Evolutionary conservation across 2,329 filamentous ascomycete species (phyloP).

Genomic region (Endoconidiophora polonica): DNA sequence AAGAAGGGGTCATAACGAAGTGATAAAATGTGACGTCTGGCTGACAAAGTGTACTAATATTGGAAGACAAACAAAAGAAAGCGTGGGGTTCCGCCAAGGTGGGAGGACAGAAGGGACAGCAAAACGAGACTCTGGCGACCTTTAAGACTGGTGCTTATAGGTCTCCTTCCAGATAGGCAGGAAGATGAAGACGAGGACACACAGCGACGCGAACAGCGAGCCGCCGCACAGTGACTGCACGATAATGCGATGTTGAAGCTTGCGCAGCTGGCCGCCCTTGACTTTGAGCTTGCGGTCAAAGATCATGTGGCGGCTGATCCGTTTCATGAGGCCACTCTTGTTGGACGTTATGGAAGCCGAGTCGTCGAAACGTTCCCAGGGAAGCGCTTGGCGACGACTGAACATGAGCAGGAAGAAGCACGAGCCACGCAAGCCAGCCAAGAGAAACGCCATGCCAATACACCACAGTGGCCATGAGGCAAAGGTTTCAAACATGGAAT

Average conservation of each 20-base stretch:
- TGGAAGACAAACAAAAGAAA: too few species aligned
- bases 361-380: conserved; percentile 32
- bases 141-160: conserved; percentile 7
- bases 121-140: too few species aligned
- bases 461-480: conserved; percentile 30
- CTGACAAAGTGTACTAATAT: too few species aligned
- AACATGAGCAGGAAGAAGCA: conserved; percentile 33
- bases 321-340: conserved; percentile 17
- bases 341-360: conserved; percentile 16
- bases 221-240: conserved; percentile 25
- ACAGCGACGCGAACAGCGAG: conserved; percentile 21
- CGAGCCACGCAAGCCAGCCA: conserved; percentile 28
- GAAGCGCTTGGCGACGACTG: conserved; percentile 27
- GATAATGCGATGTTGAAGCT: conserved; percentile 29
- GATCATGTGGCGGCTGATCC: conserved; percentile 27
- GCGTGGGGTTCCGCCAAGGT: too few species aligned
- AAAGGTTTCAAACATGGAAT: conserved; percentile 26
- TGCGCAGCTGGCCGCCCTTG: conserved; percentile 26
- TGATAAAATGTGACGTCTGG: not conserved
- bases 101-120: too few species aligned
- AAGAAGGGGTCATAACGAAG: not conserved
- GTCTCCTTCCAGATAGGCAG: conserved; percentile 28
- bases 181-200: conserved; percentile 26
- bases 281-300: conserved; percentile 30
- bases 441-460: conserved; percentile 26